Percentiles rank a stretch among this genome's conserved stretches.
Evolutionary conservation across 139 green algal species (phyloP).

Genomic region (Micromonas commoda): DNA sequence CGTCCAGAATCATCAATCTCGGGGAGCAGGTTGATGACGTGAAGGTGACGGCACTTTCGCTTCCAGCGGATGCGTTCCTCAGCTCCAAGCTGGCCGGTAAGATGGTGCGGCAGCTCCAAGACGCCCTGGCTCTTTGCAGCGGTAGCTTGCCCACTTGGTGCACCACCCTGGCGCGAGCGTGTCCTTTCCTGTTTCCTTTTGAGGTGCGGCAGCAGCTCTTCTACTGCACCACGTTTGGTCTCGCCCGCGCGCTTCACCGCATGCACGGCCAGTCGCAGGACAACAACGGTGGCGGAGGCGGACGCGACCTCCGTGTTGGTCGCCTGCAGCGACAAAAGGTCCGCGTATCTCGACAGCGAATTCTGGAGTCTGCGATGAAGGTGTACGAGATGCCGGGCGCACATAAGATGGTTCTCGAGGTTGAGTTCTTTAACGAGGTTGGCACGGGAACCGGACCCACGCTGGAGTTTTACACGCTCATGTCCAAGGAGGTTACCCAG

Average conservation of each 20-base stretch:
- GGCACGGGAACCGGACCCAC: slow-evolving; percentile 91
- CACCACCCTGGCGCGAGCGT: slow-evolving; percentile 48
- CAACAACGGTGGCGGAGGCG: slow-evolving; percentile 38
- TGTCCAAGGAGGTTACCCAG: slow-evolving; percentile 82
- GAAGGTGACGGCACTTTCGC: not conserved
- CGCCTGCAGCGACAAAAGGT: slow-evolving; percentile 85
- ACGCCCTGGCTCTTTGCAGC: slow-evolving; percentile 83
- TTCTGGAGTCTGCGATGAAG: slow-evolving; percentile 79
- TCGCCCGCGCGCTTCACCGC: slow-evolving; percentile 76
- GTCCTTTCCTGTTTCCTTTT: slow-evolving; percentile 85
- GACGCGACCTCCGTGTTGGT: slow-evolving; percentile 61
- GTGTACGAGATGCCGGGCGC: slow-evolving; percentile 54
- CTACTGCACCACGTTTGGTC: slow-evolving; percentile 78
- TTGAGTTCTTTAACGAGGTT: slow-evolving; percentile 91
- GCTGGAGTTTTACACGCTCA: slow-evolving; percentile 95
- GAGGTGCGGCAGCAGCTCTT: slow-evolving; percentile 76
- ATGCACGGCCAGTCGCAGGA: slow-evolving; percentile 68
- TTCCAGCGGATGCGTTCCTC: slow-evolving; percentile 56
- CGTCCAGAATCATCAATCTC: not conserved
- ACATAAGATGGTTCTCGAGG: slow-evolving; percentile 55
- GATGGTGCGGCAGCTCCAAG: slow-evolving; percentile 59
- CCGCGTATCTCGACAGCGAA: slow-evolving; percentile 66
- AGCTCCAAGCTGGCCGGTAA: slow-evolving; percentile 80
- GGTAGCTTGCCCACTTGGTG: slow-evolving; percentile 75
- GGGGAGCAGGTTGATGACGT: not conserved